A percentile compares a stretch with the other conserved stretches of the same genome.
Conservation (phyloP, 2,329 filamentous ascomycete genomes). For the Phoma sp. region DNA sequence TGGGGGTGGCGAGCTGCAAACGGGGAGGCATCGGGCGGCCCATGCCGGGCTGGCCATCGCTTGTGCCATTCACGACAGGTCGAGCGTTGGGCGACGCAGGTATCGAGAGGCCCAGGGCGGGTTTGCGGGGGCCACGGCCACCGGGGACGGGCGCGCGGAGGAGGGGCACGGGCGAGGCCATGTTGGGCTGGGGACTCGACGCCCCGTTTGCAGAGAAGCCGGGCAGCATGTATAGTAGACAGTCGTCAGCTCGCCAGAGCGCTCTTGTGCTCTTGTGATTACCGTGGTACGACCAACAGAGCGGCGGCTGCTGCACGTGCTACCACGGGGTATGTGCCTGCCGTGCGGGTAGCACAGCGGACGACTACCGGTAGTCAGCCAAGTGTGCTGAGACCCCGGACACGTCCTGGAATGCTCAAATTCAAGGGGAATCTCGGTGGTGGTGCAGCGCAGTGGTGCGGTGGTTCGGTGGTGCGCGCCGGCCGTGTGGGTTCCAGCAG, state of each 20-base stretch:
- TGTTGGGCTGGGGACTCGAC: constrained; percentile 52
- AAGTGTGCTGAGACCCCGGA: constrained; percentile 6
- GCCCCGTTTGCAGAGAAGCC: constrained; percentile 28
- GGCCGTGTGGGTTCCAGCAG: constrained; percentile 35
- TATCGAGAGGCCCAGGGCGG: constrained; percentile 86
- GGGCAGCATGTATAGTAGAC: constrained; percentile 34
- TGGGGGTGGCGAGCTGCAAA: constrained; percentile 84
- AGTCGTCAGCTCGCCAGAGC: neutral
- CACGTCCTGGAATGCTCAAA: constrained; percentile 13
- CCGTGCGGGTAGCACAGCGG: constrained; percentile 17
- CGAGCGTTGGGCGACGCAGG: constrained; percentile 84
- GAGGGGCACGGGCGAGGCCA: constrained; percentile 79
- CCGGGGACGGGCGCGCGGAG: constrained; percentile 84
- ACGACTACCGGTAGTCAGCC: constrained; percentile 6
- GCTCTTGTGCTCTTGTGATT: neutral
- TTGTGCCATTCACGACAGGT: constrained; percentile 71
- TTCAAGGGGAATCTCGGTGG: constrained; percentile 25
- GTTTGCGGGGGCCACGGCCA: constrained; percentile 66
- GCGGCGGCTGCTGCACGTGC: constrained; percentile 5
- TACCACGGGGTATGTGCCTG: constrained; percentile 1
- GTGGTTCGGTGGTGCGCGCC: constrained; percentile 10
- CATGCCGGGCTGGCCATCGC: constrained; percentile 41
- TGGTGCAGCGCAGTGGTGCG: constrained; percentile 5
- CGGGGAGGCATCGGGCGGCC: constrained; percentile 72
- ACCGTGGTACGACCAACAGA: neutral